Base-by-base conservation (phyloP, 768 basidiomycete genomes). In the Macrolepiota albuminosa region DNA sequence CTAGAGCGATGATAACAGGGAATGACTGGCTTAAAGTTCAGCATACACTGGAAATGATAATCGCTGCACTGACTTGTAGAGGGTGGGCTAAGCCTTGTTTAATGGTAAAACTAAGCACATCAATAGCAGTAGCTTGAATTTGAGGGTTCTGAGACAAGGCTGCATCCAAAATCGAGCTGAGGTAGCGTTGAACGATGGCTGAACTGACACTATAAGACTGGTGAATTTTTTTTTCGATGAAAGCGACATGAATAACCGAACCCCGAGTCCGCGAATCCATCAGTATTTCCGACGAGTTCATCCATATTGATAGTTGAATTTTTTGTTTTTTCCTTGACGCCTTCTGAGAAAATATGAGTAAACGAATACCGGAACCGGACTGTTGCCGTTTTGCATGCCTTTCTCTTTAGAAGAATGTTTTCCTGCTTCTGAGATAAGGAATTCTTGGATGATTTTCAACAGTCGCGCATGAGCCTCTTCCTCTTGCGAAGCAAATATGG, bases 181-280 rank as follows among this genome's bases (percentile, higher is more conserved):
- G 77, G 67, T 98, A 98, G 9, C 96, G 90, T 68, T 99, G 97
- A 0, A 98, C 88, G 40, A 99, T 83, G 3, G 93, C 92, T 1
- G 96, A 95, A 71, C 92, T 93, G 61, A 98, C 93, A 31, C 96
- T 98, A 48, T 7, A 59, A 62, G 50, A 39, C 10, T 3, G 51
- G 45, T 63, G 13, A 60, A 24, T 16, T 29, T 29, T 18, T n/a
- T n/a, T 7, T 6, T 40, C 11, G 7, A 56, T 4, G 11, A 45
- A 31, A 16, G 34, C 50, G 31, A 21, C 9, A 48, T 42, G 4
- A 26, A 18, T 34, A 1, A 34, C 62, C 84, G 66, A 73, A 98
- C 97, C 95, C 95, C 6, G 96, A 98, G 66, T 98, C 97, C 0
- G 96, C 94, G 70, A 98, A 96, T 1, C 89, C 93, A 67, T 94